Conservation (phyloP, 2,329 filamentous ascomycete genomes). For the Rhinocladiella mackenziei region DNA sequence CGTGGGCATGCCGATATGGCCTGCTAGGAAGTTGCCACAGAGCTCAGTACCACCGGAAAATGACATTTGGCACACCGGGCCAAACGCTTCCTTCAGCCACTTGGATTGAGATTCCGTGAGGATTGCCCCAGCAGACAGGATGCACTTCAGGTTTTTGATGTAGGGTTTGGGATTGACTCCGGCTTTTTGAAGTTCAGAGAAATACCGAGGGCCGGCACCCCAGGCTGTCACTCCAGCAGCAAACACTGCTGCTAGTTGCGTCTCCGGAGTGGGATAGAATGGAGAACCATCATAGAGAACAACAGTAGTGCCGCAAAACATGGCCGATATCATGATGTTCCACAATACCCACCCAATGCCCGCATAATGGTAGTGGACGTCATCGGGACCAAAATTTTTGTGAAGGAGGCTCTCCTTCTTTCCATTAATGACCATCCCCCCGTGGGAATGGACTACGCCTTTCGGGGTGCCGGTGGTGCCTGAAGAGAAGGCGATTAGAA, state of each 20-base stretch:
- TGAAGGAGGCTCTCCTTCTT: constrained; percentile 60
- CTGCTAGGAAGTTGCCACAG: constrained; percentile 40
- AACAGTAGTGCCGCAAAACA: constrained; percentile 57
- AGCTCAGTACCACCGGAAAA: constrained; percentile 33
- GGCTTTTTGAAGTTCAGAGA: constrained; percentile 13
- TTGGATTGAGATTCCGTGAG: constrained; percentile 5
- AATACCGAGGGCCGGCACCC: constrained; percentile 13
- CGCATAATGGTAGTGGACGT: constrained; percentile 45
- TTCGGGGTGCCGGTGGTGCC: constrained; percentile 59
- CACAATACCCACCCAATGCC: constrained; percentile 46
- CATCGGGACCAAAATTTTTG: constrained; percentile 39
- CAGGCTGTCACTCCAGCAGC: constrained; percentile 33
- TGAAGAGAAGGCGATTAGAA: constrained; percentile 46
- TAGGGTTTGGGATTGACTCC: not conserved
- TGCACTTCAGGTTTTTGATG: constrained; percentile 3
- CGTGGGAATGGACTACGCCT: constrained; percentile 70
- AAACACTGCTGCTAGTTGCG: constrained; percentile 48
- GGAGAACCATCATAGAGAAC: constrained; percentile 79
- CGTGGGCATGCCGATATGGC: constrained; percentile 65
- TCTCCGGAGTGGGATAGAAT: constrained; percentile 63
- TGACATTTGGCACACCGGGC: constrained; percentile 19
- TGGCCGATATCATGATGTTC: constrained; percentile 49
- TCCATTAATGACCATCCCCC: constrained; percentile 37
- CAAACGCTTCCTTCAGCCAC: constrained; percentile 14
- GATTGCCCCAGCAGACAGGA: constrained; percentile 15